Evolutionary conservation across 1,284 basidiomycete genomes (phyloP).

Genomic region (Boletus semigastroideus): DNA sequence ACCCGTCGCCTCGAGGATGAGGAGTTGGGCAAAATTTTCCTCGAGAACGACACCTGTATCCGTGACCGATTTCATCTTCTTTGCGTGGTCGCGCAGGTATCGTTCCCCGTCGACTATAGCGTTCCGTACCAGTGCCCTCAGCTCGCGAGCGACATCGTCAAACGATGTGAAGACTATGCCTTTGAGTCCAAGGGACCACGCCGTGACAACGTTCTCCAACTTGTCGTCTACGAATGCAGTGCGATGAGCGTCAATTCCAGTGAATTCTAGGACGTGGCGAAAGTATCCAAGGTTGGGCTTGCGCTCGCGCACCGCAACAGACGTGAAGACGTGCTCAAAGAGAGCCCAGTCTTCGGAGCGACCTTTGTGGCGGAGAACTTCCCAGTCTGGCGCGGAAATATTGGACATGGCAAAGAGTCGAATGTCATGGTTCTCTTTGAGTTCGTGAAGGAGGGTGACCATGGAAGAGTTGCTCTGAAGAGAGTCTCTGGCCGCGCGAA

Average conservation of each 20-base stretch:
- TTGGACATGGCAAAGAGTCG: conserved; percentile 27
- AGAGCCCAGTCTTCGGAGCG: conserved; percentile 22
- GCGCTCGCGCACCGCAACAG: conserved; percentile 19
- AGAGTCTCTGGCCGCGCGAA: conserved; percentile 10
- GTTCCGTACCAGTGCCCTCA: conserved; percentile 22
- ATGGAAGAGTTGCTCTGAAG: conserved; percentile 16
- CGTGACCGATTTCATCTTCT: conserved; percentile 21
- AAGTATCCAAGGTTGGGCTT: conserved; percentile 27
- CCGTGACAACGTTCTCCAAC: conserved; percentile 23
- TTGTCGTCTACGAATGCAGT: conserved; percentile 26
- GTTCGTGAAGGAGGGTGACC: conserved; percentile 17
- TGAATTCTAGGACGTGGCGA: conserved; percentile 17
- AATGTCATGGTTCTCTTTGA: conserved; percentile 6
- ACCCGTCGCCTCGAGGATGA: conserved; percentile 21
- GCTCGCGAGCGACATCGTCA: conserved; percentile 15
- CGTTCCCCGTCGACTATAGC: conserved; percentile 14
- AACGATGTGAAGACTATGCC: conserved; percentile 24
- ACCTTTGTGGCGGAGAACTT: conserved; percentile 14
- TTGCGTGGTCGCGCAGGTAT: conserved; percentile 19
- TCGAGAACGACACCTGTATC: conserved; percentile 17
- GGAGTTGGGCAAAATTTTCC: conserved; percentile 24
- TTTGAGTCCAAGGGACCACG: conserved; percentile 20
- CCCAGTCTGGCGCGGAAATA: conserved; percentile 24
- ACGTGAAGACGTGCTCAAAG: conserved; percentile 25
- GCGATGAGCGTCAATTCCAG: conserved; percentile 20